These are phyloP conservation scores for Pleurotus citrinopileatus DNA, from an alignment of 768 basidiomycete species.

Conservation along the genomic window DNA sequence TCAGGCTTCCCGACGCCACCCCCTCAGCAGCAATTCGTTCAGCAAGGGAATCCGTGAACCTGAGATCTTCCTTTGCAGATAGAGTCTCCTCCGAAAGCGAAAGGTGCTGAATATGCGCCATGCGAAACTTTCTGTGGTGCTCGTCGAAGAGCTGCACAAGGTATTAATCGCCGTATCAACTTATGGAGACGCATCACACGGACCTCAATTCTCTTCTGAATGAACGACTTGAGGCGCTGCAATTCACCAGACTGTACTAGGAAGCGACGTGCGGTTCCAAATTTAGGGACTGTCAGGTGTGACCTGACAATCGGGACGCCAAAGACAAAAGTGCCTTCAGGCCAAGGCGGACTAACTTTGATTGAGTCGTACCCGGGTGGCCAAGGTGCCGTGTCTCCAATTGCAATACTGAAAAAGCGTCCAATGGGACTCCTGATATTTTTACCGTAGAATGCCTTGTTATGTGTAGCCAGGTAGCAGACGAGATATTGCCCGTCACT, in stretches of 20 bases:
- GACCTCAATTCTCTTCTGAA: constrained; percentile 3
- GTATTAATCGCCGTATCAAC: background rate
- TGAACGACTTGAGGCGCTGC: constrained; percentile 5
- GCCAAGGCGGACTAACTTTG: constrained; percentile 27
- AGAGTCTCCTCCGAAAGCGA: background rate
- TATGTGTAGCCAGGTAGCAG: constrained; percentile 34
- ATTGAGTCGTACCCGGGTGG: constrained; percentile 23
- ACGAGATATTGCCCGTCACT: constrained; percentile 27
- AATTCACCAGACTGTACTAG: constrained; percentile 6
- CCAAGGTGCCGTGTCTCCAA: constrained; percentile 27
- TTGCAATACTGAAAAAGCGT: constrained; percentile 32
- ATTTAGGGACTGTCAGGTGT: constrained; percentile 14
- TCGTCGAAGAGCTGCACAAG: background rate
- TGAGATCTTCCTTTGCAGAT: constrained; percentile 2
- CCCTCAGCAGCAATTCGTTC: background rate
- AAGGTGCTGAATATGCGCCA: background rate
- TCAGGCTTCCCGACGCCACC: background rate
- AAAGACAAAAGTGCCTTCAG: constrained; percentile 26
- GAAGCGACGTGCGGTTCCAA: constrained; percentile 6
- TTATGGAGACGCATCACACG: background rate
- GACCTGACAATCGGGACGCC: constrained; percentile 27
- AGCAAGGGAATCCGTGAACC: constrained; percentile 2
- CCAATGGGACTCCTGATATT: constrained; percentile 22
- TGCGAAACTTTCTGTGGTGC: constrained; percentile 2
- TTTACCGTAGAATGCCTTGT: constrained; percentile 20